These are phyloP conservation scores for Acidiella bohemica DNA, from an alignment of 495 filamentous ascomycete species.

Conservation along the genomic window DNA sequence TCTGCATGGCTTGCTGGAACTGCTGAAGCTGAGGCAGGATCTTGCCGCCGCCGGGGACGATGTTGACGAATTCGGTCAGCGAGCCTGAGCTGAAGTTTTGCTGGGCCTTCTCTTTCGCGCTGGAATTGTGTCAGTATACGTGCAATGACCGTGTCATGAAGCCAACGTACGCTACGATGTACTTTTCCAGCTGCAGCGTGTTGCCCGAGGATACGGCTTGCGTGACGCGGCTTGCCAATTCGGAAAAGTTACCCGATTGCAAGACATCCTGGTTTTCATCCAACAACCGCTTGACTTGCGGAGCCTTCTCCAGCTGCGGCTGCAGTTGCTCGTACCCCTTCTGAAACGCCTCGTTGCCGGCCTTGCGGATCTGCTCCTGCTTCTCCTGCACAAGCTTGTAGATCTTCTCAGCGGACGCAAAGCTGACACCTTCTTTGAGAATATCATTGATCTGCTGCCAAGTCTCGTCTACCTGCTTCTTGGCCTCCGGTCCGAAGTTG, in stretches of 20 bases:
- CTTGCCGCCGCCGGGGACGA: constrained; percentile 40
- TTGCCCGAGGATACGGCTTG: constrained; percentile 41
- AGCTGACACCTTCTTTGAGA: constrained; percentile 38
- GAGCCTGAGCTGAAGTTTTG: not conserved
- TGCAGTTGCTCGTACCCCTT: constrained; percentile 48
- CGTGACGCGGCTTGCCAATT: constrained; percentile 41
- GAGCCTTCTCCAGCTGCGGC: constrained; percentile 52
- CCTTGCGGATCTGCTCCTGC: constrained; percentile 42
- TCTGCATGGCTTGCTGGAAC: constrained; percentile 39
- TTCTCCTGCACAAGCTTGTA: constrained; percentile 50
- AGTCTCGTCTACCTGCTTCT: constrained; percentile 53
- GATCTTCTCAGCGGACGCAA: constrained; percentile 38
- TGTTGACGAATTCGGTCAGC: constrained; percentile 30
- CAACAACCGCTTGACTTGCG: constrained; percentile 48
- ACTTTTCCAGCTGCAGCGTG: constrained; percentile 42
- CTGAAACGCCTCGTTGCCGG: constrained; percentile 51
- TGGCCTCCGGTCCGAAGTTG: constrained; percentile 51
- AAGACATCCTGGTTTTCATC: constrained; percentile 46
- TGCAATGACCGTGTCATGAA: not conserved
- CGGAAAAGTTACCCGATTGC: constrained; percentile 44
- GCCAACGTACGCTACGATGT: constrained; percentile 32
- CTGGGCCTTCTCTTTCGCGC: constrained; percentile 13
- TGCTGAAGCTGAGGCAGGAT: constrained; percentile 43
- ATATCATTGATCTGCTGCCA: constrained; percentile 47
- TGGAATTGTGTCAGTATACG: constrained; percentile 1